Base-by-base conservation (phyloP, 331 rosid genomes). In the Pyracantha coccinea region DNA sequence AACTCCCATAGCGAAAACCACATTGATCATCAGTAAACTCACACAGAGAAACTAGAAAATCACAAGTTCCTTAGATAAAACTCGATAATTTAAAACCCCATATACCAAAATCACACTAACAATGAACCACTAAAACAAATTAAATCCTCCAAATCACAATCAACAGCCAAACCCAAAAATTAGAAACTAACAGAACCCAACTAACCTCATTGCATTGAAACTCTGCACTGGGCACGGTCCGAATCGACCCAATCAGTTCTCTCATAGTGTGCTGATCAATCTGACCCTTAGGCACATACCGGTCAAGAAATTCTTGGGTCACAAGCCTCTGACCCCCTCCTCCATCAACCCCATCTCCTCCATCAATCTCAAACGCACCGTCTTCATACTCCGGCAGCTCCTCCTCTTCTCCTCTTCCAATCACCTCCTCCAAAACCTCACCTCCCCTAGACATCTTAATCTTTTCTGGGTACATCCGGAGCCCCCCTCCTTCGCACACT, bases 301-400 rank as follows among this genome's bases (percentile, higher is more conserved):
- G 74, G 73, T 90, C 82, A 79, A 91, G 71, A n/a, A 87, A 76
- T 27, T 81, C 86, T 1, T 4, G 21, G 4, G 68, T 84, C 64
- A 72, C 92, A 4, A 88, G 68, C 72, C 79, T 68, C 15, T 27
- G 67, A 78, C 65, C 86, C 61, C 31, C 73, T 13, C 31, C 73
- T 13, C 75, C 81, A 0, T n/a, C 55, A 35, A 74, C 32, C 64
- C 67, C 75, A 11, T 76, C 85, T 25, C 97, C 96, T 2, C 97
- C 96, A 67, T 85, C 87, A 4, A 94, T 38, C 86, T 90, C 85
- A 79, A 94, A 84, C 41, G 97, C 95, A 9, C 99, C 97, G 27
- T 76, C 28, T 55, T 67, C 71, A 47, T 85, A 94, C 57, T 58
- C 32, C 4, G 99, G 99, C 17, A 94, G 24, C 80, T 94, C 99